Conservation (phyloP, 495 filamentous ascomycete species). For the Tirmania nivea region DNA sequence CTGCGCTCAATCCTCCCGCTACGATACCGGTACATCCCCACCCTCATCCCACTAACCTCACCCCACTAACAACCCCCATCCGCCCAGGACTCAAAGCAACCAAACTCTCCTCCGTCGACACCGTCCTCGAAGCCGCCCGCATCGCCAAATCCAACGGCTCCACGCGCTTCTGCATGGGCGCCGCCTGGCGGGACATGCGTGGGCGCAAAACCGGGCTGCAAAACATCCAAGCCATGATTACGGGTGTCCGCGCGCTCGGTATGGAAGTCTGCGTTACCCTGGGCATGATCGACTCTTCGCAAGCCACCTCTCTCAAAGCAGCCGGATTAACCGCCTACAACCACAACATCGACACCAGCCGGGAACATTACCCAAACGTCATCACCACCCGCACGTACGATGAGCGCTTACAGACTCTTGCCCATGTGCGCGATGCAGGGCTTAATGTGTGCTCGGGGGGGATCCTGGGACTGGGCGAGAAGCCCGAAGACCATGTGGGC, state of each 20-base stretch:
- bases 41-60: too few species aligned
- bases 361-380: conserved; percentile 60
- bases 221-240: conserved; percentile 63
- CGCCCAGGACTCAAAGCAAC: conserved; percentile 38
- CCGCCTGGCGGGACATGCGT: conserved; percentile 79
- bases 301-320: conserved; percentile 57
- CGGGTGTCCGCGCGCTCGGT: conserved; percentile 50
- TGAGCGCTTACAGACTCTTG: conserved; percentile 52
- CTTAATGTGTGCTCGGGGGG: conserved; percentile 73
- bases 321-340: conserved; percentile 76
- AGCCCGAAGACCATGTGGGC: conserved; percentile 49
- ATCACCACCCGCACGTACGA: conserved; percentile 70
- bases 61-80: too few species aligned
- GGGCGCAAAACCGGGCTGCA: conserved; percentile 56
- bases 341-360: conserved; percentile 72
- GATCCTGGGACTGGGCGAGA: conserved; percentile 61
- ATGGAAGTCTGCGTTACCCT: conserved; percentile 80
- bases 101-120: conserved; percentile 52
- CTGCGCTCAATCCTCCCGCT: conserved; percentile 65
- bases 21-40: conserved; percentile 36
- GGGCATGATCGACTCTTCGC: conserved; percentile 60
- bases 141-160: conserved; percentile 58
- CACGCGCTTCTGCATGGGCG: conserved; percentile 81
- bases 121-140: conserved; percentile 50
- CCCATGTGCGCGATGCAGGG: conserved; percentile 55